These are phyloP conservation scores for Neoarthrinium moseri DNA, from an alignment of 2,329 filamentous ascomycete genomes.

Conservation along the genomic window DNA sequence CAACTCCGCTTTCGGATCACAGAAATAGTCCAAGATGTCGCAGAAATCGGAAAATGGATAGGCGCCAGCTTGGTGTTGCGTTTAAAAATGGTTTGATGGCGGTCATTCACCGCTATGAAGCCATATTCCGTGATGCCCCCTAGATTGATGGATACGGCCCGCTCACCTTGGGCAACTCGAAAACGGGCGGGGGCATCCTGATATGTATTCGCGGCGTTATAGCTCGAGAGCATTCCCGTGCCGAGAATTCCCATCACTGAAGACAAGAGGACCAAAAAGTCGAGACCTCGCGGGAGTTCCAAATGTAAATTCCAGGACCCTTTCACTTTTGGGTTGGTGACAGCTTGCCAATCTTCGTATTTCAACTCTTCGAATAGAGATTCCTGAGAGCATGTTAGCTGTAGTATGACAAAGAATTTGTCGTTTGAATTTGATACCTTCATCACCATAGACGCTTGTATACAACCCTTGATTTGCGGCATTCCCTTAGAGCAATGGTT, in stretches of 20 bases:
- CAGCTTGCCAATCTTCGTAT: constrained; percentile 31
- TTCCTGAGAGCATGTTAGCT: background rate
- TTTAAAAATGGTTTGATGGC: background rate
- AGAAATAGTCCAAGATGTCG: constrained; percentile 24
- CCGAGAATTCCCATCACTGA: constrained; percentile 21
- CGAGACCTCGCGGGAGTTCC: constrained; percentile 14
- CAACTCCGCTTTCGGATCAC: constrained; percentile 8
- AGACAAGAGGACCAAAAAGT: constrained; percentile 29
- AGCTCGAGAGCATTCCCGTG: constrained; percentile 23
- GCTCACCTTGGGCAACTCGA: constrained; percentile 9
- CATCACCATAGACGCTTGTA: constrained; percentile 20
- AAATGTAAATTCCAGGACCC: constrained; percentile 43
- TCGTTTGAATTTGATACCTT: too few relatives aligned
- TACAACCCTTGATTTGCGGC: constrained; percentile 14
- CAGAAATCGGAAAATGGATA: constrained; percentile 13
- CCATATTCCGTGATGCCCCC: constrained; percentile 11
- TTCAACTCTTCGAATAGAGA: constrained; percentile 29
- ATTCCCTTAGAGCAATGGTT: constrained; percentile 8
- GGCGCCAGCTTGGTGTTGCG: constrained; percentile 11
- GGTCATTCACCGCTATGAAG: constrained; percentile 2
- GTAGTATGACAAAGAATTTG: too few relatives aligned
- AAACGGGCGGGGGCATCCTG: constrained; percentile 20
- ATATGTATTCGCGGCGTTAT: constrained; percentile 28
- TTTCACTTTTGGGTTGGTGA: constrained; percentile 36
- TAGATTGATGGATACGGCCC: constrained; percentile 8